Evolutionary conservation across 257 asterid species (phyloP), one percentile per base, ranked within the genome.

Genomic region (Nemophila menziesii): DNA sequence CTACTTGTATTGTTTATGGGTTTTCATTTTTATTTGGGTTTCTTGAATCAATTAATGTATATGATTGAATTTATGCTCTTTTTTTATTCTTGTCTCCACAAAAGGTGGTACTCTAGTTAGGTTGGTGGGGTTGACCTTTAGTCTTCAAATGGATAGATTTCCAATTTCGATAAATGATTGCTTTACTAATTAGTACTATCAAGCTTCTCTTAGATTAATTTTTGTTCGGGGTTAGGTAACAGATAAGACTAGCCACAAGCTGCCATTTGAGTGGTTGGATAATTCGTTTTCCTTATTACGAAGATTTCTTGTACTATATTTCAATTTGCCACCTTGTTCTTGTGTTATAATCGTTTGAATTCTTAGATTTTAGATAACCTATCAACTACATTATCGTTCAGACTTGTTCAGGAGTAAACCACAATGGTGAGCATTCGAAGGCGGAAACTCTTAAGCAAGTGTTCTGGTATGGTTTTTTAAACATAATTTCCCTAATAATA

Each of bases 31-130:
- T 37, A 3, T 4, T 37, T 55, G 51, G 54, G 24, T 43, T 43
- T 48, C 37, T 46, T 33, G 39, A 5, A 15, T 8, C 10, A 4
- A 22, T 11, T 46, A 16, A 4, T 34, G 54, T 20, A n/a, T n/a
- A n/a, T 41, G n/a, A 14, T 16, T 50, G 56, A 49, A 66, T 71
- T 72, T 72, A 66, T 67, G 56, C 70, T 68, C 69, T 62, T 62
- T 52, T 57, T n/a, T 58, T 55, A 26, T 63, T 49, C 40, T 57
- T 78, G 71, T 41, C 67, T 77, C 73, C 77, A 64, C 56, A 71
- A 71, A 87, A 82, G 95, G 92, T 87, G 97, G 93, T 82, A 74
- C 93, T 82, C 68, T 72, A 80, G 79, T 72, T n/a, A n/a, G n/a
- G n/a, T n/a, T n/a, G n/a, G n/a, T n/a, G n/a, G 74, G 87, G 78